Percentiles rank a stretch among this genome's conserved stretches.
Conservation (phyloP, 2,329 filamentous ascomycete species). For the Davidsoniella australis region DNA sequence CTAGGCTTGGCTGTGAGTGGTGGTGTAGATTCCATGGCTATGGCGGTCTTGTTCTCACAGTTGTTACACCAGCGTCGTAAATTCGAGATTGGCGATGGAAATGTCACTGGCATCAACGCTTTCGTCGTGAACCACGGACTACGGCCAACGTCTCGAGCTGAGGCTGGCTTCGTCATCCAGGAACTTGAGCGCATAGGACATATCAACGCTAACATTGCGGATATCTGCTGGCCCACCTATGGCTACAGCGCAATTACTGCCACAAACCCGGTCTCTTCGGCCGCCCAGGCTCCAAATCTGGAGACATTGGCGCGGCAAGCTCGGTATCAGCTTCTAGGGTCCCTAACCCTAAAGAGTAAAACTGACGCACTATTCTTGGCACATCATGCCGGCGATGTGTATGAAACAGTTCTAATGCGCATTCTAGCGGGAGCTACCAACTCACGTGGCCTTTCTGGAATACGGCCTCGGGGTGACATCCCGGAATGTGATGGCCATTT, state of each 20-base stretch:
- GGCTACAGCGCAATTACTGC: background rate
- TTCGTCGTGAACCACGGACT: constrained; percentile 42
- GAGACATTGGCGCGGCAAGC: constrained; percentile 60
- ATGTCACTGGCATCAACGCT: constrained; percentile 24
- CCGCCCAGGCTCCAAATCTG: constrained; percentile 38
- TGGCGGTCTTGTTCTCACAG: constrained; percentile 55
- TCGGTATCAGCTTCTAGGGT: constrained; percentile 57
- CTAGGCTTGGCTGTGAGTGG: constrained; percentile 37
- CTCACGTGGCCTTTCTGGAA: constrained; percentile 56
- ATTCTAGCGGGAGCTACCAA: constrained; percentile 45
- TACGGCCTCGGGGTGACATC: constrained; percentile 47
- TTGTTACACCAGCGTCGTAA: constrained; percentile 21
- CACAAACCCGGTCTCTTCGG: constrained; percentile 18
- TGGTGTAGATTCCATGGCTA: constrained; percentile 93
- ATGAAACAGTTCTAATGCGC: constrained; percentile 76
- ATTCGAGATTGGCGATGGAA: constrained; percentile 29
- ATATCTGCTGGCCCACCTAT: constrained; percentile 18
- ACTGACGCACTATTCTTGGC: constrained; percentile 54
- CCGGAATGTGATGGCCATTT: constrained; percentile 69
- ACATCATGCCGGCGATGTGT: constrained; percentile 81
- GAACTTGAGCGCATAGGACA: constrained; percentile 23
- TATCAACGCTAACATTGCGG: constrained; percentile 16
- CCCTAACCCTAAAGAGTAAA: constrained; percentile 31
- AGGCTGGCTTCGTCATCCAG: constrained; percentile 31
- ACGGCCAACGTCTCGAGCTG: constrained; percentile 32